phyloP scores from a whole-genome alignment of 257 asterid species.

The Nicotiana undulata region DNA sequence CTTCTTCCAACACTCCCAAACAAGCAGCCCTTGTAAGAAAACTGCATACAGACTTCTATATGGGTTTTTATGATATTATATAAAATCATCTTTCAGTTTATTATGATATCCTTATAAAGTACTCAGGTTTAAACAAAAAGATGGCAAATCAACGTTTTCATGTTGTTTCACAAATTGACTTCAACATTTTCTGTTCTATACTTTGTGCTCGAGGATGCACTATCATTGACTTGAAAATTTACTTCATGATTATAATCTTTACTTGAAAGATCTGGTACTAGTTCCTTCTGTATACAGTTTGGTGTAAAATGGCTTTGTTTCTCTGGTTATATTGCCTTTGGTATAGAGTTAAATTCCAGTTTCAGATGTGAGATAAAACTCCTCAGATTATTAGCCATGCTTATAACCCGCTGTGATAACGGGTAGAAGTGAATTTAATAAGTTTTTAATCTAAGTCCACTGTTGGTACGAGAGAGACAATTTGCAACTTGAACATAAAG shows the following conservation, averaged over 20 bases:
- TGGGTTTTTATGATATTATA: not conserved
- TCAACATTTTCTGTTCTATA: not conserved
- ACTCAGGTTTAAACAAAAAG: not conserved
- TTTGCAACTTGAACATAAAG: not conserved
- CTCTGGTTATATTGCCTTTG: not conserved
- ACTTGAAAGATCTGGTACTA: not conserved
- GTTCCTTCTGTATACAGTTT: not conserved
- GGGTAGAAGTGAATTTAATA: not conserved
- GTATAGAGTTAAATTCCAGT: not conserved
- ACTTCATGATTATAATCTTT: not conserved
- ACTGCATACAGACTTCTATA: not conserved
- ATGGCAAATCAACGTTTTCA: not conserved
- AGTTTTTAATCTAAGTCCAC: not conserved
- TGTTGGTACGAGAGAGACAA: not conserved
- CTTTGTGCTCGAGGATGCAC: not conserved
- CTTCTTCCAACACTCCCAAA: constrained; percentile 15
- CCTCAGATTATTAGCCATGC: not conserved
- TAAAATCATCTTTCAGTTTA: not conserved
- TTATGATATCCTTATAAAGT: not conserved
- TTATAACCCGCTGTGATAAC: not conserved
- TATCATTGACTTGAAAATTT: not conserved
- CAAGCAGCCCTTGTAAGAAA: constrained; percentile 14
- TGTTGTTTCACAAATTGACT: not conserved
- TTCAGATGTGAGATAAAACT: not conserved
- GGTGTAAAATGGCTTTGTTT: not conserved